Evolutionary conservation across 495 filamentous ascomycete genomes (phyloP).

Genomic region (Talaromyces wortmannii): DNA sequence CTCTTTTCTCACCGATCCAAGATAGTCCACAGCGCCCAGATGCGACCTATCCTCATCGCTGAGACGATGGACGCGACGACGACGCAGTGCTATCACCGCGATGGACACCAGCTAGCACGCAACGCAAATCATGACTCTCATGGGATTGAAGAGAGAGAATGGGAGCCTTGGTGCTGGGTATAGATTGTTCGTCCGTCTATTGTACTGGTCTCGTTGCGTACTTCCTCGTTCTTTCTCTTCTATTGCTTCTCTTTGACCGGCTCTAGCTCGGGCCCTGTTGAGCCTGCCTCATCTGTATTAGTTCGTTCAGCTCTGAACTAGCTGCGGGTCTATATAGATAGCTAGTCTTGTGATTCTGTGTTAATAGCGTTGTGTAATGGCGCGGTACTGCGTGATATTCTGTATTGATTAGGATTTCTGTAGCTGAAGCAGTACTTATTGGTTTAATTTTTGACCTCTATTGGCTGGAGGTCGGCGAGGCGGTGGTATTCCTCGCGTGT

Average conservation of each 20-base stretch:
- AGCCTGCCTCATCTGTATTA: not conserved
- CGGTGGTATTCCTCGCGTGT: not conserved
- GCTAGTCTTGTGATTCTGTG: not conserved
- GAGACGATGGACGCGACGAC: not conserved
- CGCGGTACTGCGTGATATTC: not conserved
- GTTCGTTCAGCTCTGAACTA: not conserved
- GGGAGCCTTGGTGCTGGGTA: not conserved
- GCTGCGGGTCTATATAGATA: not conserved
- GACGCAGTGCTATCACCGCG: not conserved
- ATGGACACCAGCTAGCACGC: not conserved
- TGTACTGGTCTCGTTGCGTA: not conserved
- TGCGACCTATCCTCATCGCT: not conserved
- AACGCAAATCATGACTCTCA: not conserved
- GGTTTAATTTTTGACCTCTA: not conserved
- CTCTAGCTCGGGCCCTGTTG: not conserved
- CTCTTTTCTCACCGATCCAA: not conserved
- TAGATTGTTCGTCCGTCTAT: not conserved
- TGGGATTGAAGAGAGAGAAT: not conserved
- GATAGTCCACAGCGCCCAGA: not conserved
- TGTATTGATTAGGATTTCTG: not conserved
- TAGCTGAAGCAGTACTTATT: not conserved
- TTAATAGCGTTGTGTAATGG: not conserved
- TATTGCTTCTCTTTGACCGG: not conserved
- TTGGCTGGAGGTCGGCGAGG: not conserved
- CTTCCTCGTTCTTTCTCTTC: not conserved